Percentiles rank a stretch among this genome's conserved stretches.
phyloP scores from a whole-genome alignment of 169 alveolate species.

The Sarcocystis neurona region DNA sequence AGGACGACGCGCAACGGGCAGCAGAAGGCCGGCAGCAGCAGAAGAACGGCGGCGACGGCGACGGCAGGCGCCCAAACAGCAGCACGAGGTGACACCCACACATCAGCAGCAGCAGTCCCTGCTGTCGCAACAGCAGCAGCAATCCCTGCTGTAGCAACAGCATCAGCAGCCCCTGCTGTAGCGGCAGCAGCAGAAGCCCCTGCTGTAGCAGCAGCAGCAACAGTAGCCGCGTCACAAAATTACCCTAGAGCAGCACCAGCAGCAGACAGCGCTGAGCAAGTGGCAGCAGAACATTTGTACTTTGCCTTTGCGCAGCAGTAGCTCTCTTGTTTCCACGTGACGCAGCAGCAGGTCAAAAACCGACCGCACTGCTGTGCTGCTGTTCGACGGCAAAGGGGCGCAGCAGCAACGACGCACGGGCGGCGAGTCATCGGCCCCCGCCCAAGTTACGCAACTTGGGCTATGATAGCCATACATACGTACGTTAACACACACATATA shows the following conservation, averaged over 20 bases:
- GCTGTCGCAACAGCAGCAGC: not conserved
- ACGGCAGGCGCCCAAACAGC: not conserved
- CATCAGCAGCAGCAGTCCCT: not conserved
- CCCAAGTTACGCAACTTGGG: no score
- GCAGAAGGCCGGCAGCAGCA: not conserved
- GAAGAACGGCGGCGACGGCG: not conserved
- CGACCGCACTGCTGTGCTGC: no score
- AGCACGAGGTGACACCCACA: not conserved
- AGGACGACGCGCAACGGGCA: not conserved
- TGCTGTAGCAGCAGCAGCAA: not conserved
- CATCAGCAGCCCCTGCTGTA: not conserved
- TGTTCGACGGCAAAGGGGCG: no score
- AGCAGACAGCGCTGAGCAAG: not conserved
- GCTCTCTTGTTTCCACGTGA: no score
- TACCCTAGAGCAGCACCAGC: conserved; percentile 22
- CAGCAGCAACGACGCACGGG: no score
- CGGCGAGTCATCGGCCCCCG: no score
- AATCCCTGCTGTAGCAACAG: conserved; percentile 8
- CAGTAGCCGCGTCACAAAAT: not conserved
- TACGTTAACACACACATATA: not conserved
- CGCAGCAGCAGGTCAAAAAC: no score
- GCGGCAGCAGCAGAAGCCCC: not conserved
- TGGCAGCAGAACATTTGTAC: no score
- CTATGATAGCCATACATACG: not conserved
- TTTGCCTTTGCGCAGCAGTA: no score